Evolutionary conservation across 257 asterid species (phyloP), one percentile per base, ranked within the genome.

Genomic region (Paulownia fortunei): DNA sequence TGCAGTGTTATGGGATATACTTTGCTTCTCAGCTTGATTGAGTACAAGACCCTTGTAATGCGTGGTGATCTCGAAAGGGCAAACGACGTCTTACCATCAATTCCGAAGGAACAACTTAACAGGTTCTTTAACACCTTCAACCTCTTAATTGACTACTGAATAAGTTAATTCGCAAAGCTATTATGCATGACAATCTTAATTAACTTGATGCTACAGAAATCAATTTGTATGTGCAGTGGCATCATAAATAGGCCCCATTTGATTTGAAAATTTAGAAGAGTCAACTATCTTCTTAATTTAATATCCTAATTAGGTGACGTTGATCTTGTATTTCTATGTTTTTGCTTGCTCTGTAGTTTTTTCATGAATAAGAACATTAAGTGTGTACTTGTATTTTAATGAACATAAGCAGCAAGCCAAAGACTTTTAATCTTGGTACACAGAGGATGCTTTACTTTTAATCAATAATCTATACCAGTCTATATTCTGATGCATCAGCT

Each of bases 61-160:
- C 99, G 99, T 73, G 99, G 97, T 79, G 99, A 96, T 83, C 85
- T 94, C 69, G 99, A 93, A 74, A 87, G 94, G 83, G 97, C 99
- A 37, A 93, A 87, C 85, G 95, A 86, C 54, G 82, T 96, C 76
- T 88, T 96, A 71, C 90, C 96, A 62, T 89, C 98, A 69, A 92
- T 96, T 81, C 99, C 99, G 7, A 93, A 86, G 83, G 98, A 93
- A 24, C 99, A 96, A 71, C 97, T 81, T 66, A 96, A 93, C 80
- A 91, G 99, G 99, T 92, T 71, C 49, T 61, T 69, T 69, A 59
- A 51, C 66, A 65, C 42, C 69, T 49, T 47, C 19, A 56, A 27
- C 19, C 70, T 83, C 67, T 63, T 69, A 39, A 8, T 37, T 27
- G 30, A 13, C 54, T 49, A 30, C 30, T 62, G 32, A 56, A 30